These are phyloP conservation scores for Aciculosporium take DNA, from an alignment of 2,329 filamentous ascomycete species.

Conservation along the genomic window DNA sequence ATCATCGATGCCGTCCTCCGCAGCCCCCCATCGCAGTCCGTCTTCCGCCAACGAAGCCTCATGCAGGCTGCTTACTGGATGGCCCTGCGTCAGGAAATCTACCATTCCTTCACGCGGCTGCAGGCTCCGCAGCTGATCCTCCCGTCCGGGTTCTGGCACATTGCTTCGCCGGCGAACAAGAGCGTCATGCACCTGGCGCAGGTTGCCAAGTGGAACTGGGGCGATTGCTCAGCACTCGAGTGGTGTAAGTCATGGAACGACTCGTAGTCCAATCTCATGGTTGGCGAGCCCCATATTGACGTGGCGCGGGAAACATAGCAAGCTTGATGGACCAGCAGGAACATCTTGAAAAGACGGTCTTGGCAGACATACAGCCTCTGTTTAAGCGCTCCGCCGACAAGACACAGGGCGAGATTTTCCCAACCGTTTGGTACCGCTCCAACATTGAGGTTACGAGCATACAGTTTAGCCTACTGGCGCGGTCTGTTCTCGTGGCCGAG, in stretches of 20 bases:
- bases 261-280: too few relatives aligned
- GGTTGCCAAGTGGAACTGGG: slow-evolving; percentile 27
- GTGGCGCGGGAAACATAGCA: slow-evolving; percentile 11
- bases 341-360: slow-evolving; percentile 19
- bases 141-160: slow-evolving; percentile 19
- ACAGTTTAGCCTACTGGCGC: slow-evolving; percentile 25
- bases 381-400: slow-evolving; percentile 20
- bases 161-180: slow-evolving; percentile 23
- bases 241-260: slow-evolving; percentile 18
- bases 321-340: slow-evolving; percentile 23
- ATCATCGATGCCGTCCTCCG: slow-evolving; percentile 26
- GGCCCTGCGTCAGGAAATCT: slow-evolving; percentile 26
- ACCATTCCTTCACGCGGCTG: slow-evolving; percentile 24
- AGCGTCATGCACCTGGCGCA: slow-evolving; percentile 27
- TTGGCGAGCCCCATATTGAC: neutral
- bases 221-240: slow-evolving; percentile 20
- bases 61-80: slow-evolving; percentile 28
- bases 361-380: slow-evolving; percentile 20
- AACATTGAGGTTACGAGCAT: slow-evolving; percentile 26
- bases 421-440: slow-evolving; percentile 25
- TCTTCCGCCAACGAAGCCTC: slow-evolving; percentile 22
- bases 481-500: slow-evolving; percentile 25
- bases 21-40: slow-evolving; percentile 21
- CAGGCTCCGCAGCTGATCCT: slow-evolving; percentile 24
- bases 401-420: slow-evolving; percentile 25